Conservation (phyloP, 257 asterid species). For the Capsicum pubescens region DNA sequence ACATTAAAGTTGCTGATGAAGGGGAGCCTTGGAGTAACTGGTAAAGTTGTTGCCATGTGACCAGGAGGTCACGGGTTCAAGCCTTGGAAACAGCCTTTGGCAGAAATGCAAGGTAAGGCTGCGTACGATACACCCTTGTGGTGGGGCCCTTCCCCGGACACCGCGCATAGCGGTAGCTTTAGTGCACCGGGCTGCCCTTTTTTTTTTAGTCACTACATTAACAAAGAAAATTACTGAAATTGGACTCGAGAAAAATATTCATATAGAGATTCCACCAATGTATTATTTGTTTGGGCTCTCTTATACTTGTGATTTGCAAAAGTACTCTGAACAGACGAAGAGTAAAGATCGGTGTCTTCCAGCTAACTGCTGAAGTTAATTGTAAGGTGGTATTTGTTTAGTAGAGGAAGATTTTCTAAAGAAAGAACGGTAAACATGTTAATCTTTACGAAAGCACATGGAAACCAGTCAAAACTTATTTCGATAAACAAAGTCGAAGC, state of each 20-base stretch:
- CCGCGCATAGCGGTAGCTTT: too few relatives aligned
- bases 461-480: too few relatives aligned
- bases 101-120: too few relatives aligned
- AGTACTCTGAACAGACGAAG: background rate
- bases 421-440: background rate
- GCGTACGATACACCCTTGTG: too few relatives aligned
- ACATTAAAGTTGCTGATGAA: too few relatives aligned
- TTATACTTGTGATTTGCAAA: background rate
- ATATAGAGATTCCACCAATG: background rate
- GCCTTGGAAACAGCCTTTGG: too few relatives aligned
- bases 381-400: background rate
- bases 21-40: too few relatives aligned
- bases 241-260: background rate
- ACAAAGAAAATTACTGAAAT: background rate
- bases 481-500: too few relatives aligned
- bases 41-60: too few relatives aligned
- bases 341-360: background rate
- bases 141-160: too few relatives aligned
- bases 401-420: background rate
- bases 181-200: too few relatives aligned
- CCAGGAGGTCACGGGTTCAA: too few relatives aligned
- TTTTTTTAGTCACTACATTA: constrained; percentile 8
- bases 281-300: background rate
- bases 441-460: background rate
- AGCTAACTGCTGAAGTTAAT: background rate